A percentile compares a stretch with the other conserved stretches of the same genome.
Conservation (phyloP, 805 yeast genomes). For the Pichia gijzeniarum region DNA sequence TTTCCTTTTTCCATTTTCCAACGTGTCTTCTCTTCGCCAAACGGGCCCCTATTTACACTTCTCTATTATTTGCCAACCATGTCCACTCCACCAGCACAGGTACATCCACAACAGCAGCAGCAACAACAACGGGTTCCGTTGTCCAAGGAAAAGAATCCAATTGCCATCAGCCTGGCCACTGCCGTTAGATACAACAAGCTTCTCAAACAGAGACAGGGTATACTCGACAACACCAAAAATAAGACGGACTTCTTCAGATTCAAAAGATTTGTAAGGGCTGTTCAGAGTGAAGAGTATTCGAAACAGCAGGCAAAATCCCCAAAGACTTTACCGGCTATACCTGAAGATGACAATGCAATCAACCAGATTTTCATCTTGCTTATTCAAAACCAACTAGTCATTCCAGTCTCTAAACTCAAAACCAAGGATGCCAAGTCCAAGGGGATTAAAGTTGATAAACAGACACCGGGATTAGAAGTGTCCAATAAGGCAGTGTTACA, state of each 20-base stretch:
- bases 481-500: conserved; percentile 51
- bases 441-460: conserved; percentile 56
- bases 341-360: conserved; percentile 46
- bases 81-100: neutral
- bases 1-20: neutral
- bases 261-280: conserved; percentile 77
- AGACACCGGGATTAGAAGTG: conserved; percentile 51
- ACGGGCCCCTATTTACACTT: too few species aligned
- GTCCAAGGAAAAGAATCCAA: conserved; percentile 37
- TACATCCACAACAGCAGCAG: neutral
- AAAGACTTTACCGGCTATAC: conserved; percentile 31
- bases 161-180: conserved; percentile 63
- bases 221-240: conserved; percentile 50
- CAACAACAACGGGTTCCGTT: conserved; percentile 20
- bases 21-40: neutral
- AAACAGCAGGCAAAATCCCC: conserved; percentile 27
- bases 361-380: conserved; percentile 56
- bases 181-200: conserved; percentile 56
- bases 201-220: conserved; percentile 79
- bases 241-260: conserved; percentile 79
- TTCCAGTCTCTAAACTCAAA: conserved; percentile 71
- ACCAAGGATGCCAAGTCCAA: conserved; percentile 58
- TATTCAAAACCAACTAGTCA: conserved; percentile 65
- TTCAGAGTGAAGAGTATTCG: conserved; percentile 65
- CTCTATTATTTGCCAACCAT: neutral